Evolutionary conservation across 371 early-diverging fungal species (phyloP), one percentile per base, ranked within the genome.

Genomic region (Mortierella sp.): DNA sequence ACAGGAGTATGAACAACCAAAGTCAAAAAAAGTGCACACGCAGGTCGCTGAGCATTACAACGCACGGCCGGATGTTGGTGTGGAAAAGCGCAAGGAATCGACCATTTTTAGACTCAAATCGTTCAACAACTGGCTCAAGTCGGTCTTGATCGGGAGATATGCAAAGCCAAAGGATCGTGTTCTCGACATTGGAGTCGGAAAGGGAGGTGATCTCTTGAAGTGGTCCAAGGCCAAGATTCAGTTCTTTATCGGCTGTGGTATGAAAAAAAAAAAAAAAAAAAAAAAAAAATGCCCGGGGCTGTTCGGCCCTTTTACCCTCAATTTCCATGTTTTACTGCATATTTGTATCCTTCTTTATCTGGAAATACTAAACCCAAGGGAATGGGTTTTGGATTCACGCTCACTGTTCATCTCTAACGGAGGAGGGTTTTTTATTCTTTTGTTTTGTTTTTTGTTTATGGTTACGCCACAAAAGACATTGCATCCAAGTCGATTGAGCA

Each of bases 141-240:
- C 95, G 15, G 85, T 95, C 1, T 83, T 99, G 30, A 96, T 99
- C 69, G 82, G 87, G 16, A 77, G 87, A n/a, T 90, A 91, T 75
- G 87, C 88, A 0, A 79, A 82, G 12, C 81, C 83, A 0, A 72
- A 75, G 0, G 81, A 85, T 44, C 52, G 60, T 16, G 96, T 95
- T 0, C 87, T 99, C 59, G 99, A 99, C 83, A 84, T 99, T 70
- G 98, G 98, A 5, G 98, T 98, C 80, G 99, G 99, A 6, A 99
- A 99, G 85, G 99, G 99, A 25, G 99, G 99, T n/a, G 99, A 99
- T 84, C 82, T 99, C 61, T 81, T 87, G 45, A 99, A 99, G 76
- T 98, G 94, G 95, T 75, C 85, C 11, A 89, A 90, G 66, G 93
- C 93, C 4, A 68, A 82, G 18, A 93, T 98, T 18, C 73, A 80